phyloP scores from a whole-genome alignment of 2,329 filamentous ascomycete genomes.

The Beauveria pseudobassiana region DNA sequence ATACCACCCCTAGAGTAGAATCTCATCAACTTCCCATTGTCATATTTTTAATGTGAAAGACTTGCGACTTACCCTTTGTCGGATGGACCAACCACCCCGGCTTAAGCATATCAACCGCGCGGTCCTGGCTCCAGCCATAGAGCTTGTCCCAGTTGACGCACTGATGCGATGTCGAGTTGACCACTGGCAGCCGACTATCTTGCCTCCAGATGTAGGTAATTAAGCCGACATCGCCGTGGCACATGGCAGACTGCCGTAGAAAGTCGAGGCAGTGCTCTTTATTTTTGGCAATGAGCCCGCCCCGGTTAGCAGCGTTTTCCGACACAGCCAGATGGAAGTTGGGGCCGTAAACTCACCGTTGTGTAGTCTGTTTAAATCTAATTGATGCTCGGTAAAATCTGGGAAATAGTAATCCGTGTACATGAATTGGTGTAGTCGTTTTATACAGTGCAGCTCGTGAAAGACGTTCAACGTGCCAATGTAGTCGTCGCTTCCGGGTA shows the following conservation, averaged over 20 bases:
- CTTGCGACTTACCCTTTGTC: conserved; percentile 1
- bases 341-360: not conserved
- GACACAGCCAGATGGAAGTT: too few relatives aligned
- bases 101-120: conserved; percentile 7
- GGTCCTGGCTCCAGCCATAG: conserved; percentile 3
- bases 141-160: conserved; percentile 10
- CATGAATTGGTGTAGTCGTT: conserved; percentile 10
- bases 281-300: too few relatives aligned
- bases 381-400: not conserved
- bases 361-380: conserved; percentile 6
- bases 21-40: not conserved
- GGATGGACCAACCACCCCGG: conserved; percentile 8
- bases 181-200: not conserved
- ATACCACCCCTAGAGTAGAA: not conserved
- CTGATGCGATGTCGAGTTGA: conserved; percentile 6
- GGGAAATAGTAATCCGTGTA: conserved; percentile 6
- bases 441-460: conserved; percentile 10
- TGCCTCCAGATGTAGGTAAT: conserved; percentile 8
- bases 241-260: conserved; percentile 9
- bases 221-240: conserved; percentile 7
- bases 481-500: conserved; percentile 5
- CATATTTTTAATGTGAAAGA: not conserved
- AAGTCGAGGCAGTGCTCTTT: conserved; percentile 9
- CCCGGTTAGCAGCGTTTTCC: not conserved
- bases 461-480: conserved; percentile 8